phyloP scores from a whole-genome alignment of 2,329 filamentous ascomycete genomes.

The Chalara sp. region DNA sequence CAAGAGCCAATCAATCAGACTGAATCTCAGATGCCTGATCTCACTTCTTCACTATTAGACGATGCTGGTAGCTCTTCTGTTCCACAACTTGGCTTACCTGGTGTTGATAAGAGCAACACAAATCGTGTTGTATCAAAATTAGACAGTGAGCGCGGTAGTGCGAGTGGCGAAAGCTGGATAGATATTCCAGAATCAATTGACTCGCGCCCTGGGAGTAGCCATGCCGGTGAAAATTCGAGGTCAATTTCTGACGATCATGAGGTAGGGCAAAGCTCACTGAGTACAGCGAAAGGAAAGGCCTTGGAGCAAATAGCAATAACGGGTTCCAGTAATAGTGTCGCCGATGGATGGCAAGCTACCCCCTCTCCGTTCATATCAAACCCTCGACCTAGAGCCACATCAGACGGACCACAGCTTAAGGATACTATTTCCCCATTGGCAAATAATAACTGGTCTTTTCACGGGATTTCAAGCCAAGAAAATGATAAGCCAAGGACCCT shows the following conservation, averaged over 20 bases:
- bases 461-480: no score
- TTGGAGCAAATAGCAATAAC: no score
- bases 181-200: conserved; percentile 7
- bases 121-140: background rate
- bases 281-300: no score
- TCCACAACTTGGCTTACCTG: no score
- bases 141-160: conserved; percentile 14
- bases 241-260: no score
- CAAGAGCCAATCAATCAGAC: background rate
- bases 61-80: conserved; percentile 1
- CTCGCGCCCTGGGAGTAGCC: background rate
- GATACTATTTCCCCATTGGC: conserved; percentile 44
- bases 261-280: no score
- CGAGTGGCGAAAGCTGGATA: conserved; percentile 20
- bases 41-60: background rate
- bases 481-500: no score
- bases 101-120: no score
- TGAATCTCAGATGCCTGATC: background rate
- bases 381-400: conserved; percentile 43
- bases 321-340: no score
- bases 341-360: no score
- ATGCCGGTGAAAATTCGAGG: background rate
- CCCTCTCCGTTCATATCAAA: no score
- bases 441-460: conserved; percentile 56
- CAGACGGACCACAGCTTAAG: conserved; percentile 45